Conservation (phyloP, 2,329 filamentous ascomycete genomes). For the Penicillium sp. region DNA sequence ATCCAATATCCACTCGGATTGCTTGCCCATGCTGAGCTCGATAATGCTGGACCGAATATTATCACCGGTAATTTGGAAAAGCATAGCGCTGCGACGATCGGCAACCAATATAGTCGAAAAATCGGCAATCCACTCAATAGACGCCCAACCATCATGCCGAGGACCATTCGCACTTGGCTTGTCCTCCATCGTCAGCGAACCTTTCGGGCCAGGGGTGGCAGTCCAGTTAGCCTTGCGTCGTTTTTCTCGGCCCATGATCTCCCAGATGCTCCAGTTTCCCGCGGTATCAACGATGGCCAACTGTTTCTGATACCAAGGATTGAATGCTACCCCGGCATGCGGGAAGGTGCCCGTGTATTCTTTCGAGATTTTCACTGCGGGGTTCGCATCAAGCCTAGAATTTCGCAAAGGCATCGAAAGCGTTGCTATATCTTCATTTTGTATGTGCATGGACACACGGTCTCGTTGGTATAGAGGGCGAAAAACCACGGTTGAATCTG, state of each 20-base stretch:
- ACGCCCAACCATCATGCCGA: conserved; percentile 46
- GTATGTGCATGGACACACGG: conserved; percentile 24
- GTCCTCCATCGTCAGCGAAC: conserved; percentile 30
- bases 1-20: conserved; percentile 56
- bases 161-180: conserved; percentile 6
- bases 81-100: conserved; percentile 45
- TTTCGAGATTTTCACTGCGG: conserved; percentile 45
- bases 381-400: conserved; percentile 49
- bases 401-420: conserved; percentile 19
- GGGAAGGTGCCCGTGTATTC: conserved; percentile 46
- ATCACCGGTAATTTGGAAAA: conserved; percentile 35
- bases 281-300: conserved; percentile 54
- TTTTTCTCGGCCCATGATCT: conserved; percentile 36
- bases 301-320: conserved; percentile 58
- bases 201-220: conserved; percentile 28
- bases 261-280: conserved; percentile 55
- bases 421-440: conserved; percentile 12
- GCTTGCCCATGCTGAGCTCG: conserved; percentile 36
- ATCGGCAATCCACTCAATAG: conserved; percentile 41
- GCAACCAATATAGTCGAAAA: conserved; percentile 50
- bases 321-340: conserved; percentile 58
- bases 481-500: conserved; percentile 49
- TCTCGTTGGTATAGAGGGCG: conserved; percentile 40
- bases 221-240: conserved; percentile 30
- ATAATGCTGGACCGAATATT: conserved; percentile 29